Percentiles rank a stretch among this genome's conserved stretches.
Conservation (phyloP, 306 rosid genomes). For the Quercus bicolor region DNA sequence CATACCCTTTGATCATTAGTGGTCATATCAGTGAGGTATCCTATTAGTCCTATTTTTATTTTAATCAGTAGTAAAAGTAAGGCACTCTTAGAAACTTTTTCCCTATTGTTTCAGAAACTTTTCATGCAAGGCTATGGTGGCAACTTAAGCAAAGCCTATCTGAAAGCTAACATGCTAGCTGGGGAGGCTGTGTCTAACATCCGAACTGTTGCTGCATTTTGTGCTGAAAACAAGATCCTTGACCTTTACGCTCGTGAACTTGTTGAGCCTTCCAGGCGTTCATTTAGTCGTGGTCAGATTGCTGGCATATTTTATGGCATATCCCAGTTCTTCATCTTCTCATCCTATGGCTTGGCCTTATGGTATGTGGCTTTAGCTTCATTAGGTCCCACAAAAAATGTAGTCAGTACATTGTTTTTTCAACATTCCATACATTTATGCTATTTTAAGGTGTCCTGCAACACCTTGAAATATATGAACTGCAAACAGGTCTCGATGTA, state of each 20-base stretch:
- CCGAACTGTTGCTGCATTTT: conserved; percentile 93
- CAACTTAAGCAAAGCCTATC: conserved; percentile 96
- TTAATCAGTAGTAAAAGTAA: neutral
- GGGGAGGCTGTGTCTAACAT: conserved; percentile 97
- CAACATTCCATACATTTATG: neutral
- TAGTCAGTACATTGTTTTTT: neutral
- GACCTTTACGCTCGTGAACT: conserved; percentile 78
- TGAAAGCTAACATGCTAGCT: conserved; percentile 90
- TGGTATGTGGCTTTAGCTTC: conserved; percentile 51
- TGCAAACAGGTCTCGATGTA: neutral
- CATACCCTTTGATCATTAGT: conserved; percentile 82
- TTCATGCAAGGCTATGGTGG: conserved; percentile 96
- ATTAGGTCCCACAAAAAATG: neutral
- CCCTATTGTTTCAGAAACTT: conserved; percentile 61
- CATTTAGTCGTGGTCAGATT: conserved; percentile 84
- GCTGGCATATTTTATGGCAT: conserved; percentile 86
- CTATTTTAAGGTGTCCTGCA: neutral
- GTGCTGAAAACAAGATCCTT: conserved; percentile 79
- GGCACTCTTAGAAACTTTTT: conserved; percentile 4
- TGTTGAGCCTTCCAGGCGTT: conserved; percentile 68
- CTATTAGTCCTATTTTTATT: conserved; percentile 13
- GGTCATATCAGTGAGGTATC: conserved; percentile 93
- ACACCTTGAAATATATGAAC: neutral
- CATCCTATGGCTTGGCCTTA: conserved; percentile 92
- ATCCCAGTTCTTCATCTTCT: conserved; percentile 92